A percentile compares a stretch with the other conserved stretches of the same genome.
Evolutionary conservation across 257 asterid genomes (phyloP).

Genomic region (Petunia secreta): DNA sequence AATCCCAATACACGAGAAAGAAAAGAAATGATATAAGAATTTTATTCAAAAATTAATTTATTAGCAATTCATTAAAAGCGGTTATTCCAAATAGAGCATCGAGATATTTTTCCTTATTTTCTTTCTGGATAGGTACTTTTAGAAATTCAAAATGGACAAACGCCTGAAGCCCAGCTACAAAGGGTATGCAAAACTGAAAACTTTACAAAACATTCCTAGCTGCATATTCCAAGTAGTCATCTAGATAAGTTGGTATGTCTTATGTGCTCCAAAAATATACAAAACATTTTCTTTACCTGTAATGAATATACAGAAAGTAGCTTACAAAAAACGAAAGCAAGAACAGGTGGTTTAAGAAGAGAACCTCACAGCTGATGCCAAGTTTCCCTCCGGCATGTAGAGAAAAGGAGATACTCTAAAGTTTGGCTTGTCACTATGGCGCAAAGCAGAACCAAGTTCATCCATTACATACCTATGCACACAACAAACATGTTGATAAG

Average conservation of each 20-base stretch:
- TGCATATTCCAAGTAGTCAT: constrained; percentile 14
- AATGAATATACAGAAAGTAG: not conserved
- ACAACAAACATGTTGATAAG: constrained; percentile 19
- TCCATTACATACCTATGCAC: constrained; percentile 92
- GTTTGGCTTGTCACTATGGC: constrained; percentile 91
- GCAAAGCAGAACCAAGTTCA: constrained; percentile 96
- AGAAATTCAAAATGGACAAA: constrained; percentile 5
- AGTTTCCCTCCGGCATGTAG: constrained; percentile 92
- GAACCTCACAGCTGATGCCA: constrained; percentile 93
- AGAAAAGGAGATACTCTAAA: constrained; percentile 93
- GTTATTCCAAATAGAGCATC: not conserved
- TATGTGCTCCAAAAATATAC: constrained; percentile 3
- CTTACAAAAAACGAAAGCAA: constrained; percentile 5
- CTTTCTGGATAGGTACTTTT: not conserved
- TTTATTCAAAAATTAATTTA: not conserved
- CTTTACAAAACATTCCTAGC: not conserved
- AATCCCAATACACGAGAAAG: not conserved
- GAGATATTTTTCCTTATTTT: not conserved
- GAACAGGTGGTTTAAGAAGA: constrained; percentile 37
- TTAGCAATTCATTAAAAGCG: not conserved
- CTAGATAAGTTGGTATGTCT: not conserved
- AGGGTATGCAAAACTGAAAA: not conserved
- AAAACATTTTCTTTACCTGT: not conserved
- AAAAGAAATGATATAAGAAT: not conserved
- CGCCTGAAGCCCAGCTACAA: not conserved